Conservation (phyloP, 2,329 filamentous ascomycete genomes). For the Phialemonium atrogriseum region DNA sequence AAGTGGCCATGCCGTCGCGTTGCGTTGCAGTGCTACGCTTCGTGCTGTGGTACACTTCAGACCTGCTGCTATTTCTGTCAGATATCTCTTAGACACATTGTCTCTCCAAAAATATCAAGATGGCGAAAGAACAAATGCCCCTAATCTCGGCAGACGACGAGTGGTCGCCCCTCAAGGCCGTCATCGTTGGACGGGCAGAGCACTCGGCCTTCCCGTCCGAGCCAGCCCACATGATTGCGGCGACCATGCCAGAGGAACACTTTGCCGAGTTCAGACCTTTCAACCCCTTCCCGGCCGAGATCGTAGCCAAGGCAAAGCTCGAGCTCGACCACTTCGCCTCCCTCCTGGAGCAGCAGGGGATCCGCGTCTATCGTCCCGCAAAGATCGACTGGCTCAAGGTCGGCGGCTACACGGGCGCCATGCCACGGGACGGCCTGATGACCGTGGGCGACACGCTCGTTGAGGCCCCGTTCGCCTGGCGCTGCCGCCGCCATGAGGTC, state of each 20-base stretch:
- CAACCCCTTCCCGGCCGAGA: conserved; percentile 13
- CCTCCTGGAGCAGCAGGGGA: conserved; percentile 13
- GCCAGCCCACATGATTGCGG: conserved; percentile 13
- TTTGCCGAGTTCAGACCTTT: conserved; percentile 10
- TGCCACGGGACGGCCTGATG: conserved; percentile 24
- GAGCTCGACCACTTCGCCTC: conserved; percentile 17
- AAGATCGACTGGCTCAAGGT: conserved; percentile 15
- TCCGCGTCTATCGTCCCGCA: conserved; percentile 16
- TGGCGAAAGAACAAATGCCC: too few relatives aligned
- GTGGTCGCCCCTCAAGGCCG: conserved; percentile 16
- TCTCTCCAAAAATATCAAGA: too few relatives aligned
- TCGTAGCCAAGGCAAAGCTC: conserved; percentile 13
- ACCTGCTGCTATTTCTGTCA: too few relatives aligned
- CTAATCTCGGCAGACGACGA: conserved; percentile 15
- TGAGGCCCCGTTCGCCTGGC: conserved; percentile 22
- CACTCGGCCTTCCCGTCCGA: conserved; percentile 16
- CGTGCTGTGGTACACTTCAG: too few relatives aligned
- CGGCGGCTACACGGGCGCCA: conserved; percentile 22
- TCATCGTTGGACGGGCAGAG: conserved; percentile 18
- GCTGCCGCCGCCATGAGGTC: conserved; percentile 16
- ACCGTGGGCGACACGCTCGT: conserved; percentile 21
- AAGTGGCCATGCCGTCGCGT: too few relatives aligned
- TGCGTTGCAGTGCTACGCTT: too few relatives aligned
- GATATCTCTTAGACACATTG: too few relatives aligned
- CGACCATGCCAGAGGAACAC: conserved; percentile 10